A percentile compares a stretch with the other conserved stretches of the same genome.
Conservation (phyloP, 2,329 filamentous ascomycete genomes). For the Fusarium euwallaceae region DNA sequence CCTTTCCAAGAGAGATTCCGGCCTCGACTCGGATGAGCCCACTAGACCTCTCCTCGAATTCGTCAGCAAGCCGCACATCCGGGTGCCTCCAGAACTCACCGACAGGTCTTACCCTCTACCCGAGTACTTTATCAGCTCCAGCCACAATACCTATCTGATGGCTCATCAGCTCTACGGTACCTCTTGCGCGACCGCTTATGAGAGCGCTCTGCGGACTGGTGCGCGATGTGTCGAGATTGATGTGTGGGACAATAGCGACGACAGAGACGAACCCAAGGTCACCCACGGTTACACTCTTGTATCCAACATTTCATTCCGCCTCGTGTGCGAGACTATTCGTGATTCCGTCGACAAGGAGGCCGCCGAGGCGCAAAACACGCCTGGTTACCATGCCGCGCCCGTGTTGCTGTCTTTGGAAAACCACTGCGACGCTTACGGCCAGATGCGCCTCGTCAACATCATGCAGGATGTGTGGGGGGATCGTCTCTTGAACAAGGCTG, state of each 20-base stretch:
- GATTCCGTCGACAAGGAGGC: conserved; percentile 72
- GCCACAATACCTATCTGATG: conserved; percentile 79
- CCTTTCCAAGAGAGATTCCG: conserved; percentile 62
- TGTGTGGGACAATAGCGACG: conserved; percentile 75
- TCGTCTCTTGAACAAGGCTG: conserved; percentile 68
- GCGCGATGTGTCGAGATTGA: conserved; percentile 81
- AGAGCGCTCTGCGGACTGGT: conserved; percentile 71
- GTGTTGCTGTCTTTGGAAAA: conserved; percentile 77
- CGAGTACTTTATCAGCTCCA: conserved; percentile 80
- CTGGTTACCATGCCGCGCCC: conserved; percentile 63
- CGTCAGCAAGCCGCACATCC: conserved; percentile 69
- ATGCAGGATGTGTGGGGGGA: conserved; percentile 74
- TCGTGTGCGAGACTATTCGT: conserved; percentile 75
- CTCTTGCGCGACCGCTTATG: conserved; percentile 73
- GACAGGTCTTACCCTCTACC: conserved; percentile 72
- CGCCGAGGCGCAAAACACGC: conserved; percentile 51
- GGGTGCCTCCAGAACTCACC: conserved; percentile 66
- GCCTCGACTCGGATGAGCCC: conserved; percentile 56
- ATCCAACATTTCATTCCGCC: conserved; percentile 73
- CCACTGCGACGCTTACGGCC: conserved; percentile 71
- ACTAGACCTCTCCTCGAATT: conserved; percentile 63
- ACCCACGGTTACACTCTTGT: conserved; percentile 79
- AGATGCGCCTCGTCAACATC: conserved; percentile 72
- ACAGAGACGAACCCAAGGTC: conserved; percentile 75
- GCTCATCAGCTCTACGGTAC: conserved; percentile 77